Evolutionary conservation across 345 rosid species (phyloP).

Genomic region (Physaria fendleri): DNA sequence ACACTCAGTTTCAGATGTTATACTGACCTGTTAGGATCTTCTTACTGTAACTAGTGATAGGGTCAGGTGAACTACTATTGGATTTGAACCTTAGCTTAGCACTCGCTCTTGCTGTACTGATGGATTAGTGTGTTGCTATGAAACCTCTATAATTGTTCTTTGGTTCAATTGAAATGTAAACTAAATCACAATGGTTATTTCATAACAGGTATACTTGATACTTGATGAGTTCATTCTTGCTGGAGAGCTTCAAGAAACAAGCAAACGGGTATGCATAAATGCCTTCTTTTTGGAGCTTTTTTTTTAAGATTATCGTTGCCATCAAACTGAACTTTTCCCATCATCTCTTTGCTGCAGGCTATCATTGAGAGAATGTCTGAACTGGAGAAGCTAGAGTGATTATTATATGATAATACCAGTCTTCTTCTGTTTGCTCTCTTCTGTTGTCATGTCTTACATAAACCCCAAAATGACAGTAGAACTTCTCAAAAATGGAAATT

Average conservation of each 20-base stretch:
- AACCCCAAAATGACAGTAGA: too few species aligned
- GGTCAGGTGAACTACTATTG: too few species aligned
- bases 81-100: too few species aligned
- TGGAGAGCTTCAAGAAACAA: slow-evolving; percentile 99
- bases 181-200: background rate
- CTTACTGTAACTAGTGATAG: too few species aligned
- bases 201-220: slow-evolving; percentile 63
- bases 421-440: too few species aligned
- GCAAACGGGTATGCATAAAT: slow-evolving; percentile 33
- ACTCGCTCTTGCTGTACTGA: background rate
- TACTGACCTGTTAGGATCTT: too few species aligned
- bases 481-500: too few species aligned
- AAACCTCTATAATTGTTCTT: background rate
- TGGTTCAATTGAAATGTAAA: background rate
- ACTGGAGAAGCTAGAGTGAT: slow-evolving; percentile 75
- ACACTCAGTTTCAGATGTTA: background rate
- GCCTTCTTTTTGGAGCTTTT: background rate
- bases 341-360: slow-evolving; percentile 39
- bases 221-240: slow-evolving; percentile 99
- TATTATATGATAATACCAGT: too few species aligned
- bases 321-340: too few species aligned
- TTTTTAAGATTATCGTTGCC: too few species aligned
- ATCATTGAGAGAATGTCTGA: slow-evolving; percentile 90
- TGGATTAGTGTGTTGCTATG: background rate
- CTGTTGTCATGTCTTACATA: too few species aligned